Conservation (phyloP, 352 stramenopile genomes). For the Peronospora belbahrii region DNA sequence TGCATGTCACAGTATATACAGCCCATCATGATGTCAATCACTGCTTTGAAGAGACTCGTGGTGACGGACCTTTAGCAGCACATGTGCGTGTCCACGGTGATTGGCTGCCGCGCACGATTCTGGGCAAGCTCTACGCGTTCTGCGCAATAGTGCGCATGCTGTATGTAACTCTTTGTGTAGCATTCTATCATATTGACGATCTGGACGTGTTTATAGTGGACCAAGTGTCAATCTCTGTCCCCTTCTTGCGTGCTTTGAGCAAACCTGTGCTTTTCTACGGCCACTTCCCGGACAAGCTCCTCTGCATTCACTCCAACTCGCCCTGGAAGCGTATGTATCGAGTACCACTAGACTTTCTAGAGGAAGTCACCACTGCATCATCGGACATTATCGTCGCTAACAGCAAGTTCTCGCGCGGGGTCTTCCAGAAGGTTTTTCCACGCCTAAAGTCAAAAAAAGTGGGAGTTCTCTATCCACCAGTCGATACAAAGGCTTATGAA, state of each 20-base stretch:
- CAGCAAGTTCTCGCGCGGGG: constrained; percentile 90
- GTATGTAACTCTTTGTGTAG: constrained; percentile 82
- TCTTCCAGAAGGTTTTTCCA: constrained; percentile 88
- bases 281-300: constrained; percentile 97
- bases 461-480: constrained; percentile 92
- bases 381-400: constrained; percentile 95
- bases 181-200: constrained; percentile 30
- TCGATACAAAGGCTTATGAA: constrained; percentile 79
- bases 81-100: constrained; percentile 88
- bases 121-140: constrained; percentile 86
- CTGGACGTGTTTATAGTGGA: constrained; percentile 77
- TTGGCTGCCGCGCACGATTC: constrained; percentile 90
- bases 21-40: constrained; percentile 92
- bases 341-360: constrained; percentile 86
- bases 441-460: constrained; percentile 46
- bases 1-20: constrained; percentile 91
- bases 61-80: constrained; percentile 60
- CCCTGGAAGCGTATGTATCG: constrained; percentile 87
- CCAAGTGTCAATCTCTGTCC: constrained; percentile 74
- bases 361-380: constrained; percentile 90
- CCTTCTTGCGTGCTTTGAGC: constrained; percentile 58
- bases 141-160: constrained; percentile 91
- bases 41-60: constrained; percentile 92
- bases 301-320: constrained; percentile 61
- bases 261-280: constrained; percentile 96